Percentiles rank a stretch among this genome's conserved stretches.
These are phyloP conservation scores for Didymella exigua DNA, from an alignment of 2,329 filamentous ascomycete genomes.

Conservation along the genomic window DNA sequence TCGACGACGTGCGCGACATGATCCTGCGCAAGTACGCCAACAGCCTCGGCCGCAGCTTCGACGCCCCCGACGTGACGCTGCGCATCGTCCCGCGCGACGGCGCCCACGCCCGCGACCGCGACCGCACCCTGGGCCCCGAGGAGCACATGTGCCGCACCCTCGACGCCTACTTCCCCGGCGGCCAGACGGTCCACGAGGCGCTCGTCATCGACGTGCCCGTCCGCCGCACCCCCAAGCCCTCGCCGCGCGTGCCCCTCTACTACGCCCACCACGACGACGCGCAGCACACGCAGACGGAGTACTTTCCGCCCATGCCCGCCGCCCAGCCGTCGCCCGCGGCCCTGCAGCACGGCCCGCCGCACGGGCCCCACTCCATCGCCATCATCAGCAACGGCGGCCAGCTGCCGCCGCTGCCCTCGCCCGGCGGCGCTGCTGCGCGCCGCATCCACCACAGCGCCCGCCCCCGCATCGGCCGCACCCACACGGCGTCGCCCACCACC, in stretches of 20 bases:
- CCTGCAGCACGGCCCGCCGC: conserved; percentile 42
- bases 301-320: conserved; percentile 73
- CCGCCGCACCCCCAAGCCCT: conserved; percentile 78
- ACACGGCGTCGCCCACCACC: conserved; percentile 81
- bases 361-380: conserved; percentile 68
- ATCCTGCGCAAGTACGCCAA: conserved; percentile 94
- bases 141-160: conserved; percentile 79
- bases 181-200: conserved; percentile 87
- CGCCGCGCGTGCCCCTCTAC: conserved; percentile 64
- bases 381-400: conserved; percentile 77
- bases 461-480: conserved; percentile 69
- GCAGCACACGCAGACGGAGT: conserved; percentile 74
- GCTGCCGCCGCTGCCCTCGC: conserved; percentile 79
- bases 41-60: conserved; percentile 84
- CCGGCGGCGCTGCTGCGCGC: conserved; percentile 59
- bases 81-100: conserved; percentile 74
- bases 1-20: conserved; percentile 92
- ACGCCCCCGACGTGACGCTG: conserved; percentile 85
- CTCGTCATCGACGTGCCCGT: conserved; percentile 85
- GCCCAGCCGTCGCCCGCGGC: conserved; percentile 50
- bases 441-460: conserved; percentile 59
- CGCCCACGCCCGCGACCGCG: conserved; percentile 53
- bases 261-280: conserved; percentile 67
- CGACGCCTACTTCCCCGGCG: conserved; percentile 82
- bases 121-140: conserved; percentile 80